Evolutionary conservation across 805 yeast species (phyloP), one percentile per base, ranked within the genome.

Genomic region (Lachancea sp.): DNA sequence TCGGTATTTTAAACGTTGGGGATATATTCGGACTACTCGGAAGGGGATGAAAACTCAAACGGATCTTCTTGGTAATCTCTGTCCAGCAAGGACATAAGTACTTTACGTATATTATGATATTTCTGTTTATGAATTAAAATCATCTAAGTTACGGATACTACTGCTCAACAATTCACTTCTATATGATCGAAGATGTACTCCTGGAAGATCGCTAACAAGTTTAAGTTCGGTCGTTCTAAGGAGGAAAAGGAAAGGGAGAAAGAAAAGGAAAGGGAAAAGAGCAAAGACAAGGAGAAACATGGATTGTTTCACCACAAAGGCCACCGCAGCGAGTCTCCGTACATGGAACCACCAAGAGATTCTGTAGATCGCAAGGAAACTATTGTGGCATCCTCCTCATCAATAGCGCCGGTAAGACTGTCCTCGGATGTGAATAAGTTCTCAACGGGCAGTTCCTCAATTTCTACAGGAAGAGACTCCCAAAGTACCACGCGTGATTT

Each of bases 221-320:
- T 60, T 40, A 55, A 52, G 40, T 58, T 60, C 44, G 64, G 64
- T n/a, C 56, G 53, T 37, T 48, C 57, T 12, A 59, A 58, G 38
- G 61, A 58, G 30, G 61, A 57, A 31, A 56, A 56, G 34, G 56
- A 51, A 21, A 47, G 45, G 41, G 51, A 48, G 17, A 45, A 46
- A 35, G 51, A 48, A 34, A 43, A 44, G 20, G 43, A 37, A 16
- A 49, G 48, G 18, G 53, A 52, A 13, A 34, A 40, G n/a, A 32
- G 29, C 32, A 43, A 46, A 19, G 50, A 46, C 13, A 42, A 40
- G 19, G 41, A 42, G 25, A 42, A 38, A 26, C 40, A 41, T 40
- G 50, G 49, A 9, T 16, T 42, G 2, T 46, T 49, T 28, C 51
- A 45, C 21, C 34, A 34, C 20, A 33, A 33, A 31, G 24, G 40